These are phyloP conservation scores for Leccinum fuscescens DNA, from an alignment of 1,284 basidiomycete genomes.

Conservation along the genomic window DNA sequence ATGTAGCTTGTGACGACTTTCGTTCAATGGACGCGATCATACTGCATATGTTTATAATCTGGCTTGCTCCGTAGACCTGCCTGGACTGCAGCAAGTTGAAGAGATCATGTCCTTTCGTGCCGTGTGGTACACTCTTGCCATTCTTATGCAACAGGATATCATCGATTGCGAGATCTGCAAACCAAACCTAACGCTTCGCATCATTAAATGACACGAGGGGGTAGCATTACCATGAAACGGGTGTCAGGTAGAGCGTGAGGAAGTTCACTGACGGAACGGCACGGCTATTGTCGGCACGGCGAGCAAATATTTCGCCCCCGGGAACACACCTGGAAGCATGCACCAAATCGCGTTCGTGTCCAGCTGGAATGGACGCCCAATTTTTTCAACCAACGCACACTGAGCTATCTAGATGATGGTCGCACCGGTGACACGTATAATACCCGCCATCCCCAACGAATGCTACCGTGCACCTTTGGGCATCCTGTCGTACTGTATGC, in stretches of 20 bases:
- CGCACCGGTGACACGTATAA: neutral
- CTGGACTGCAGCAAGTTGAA: slow-evolving; percentile 83
- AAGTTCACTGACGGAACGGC: slow-evolving; percentile 55
- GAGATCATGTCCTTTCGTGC: slow-evolving; percentile 88
- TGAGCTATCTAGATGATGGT: neutral
- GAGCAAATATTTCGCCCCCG: slow-evolving; percentile 65
- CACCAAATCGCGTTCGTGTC: neutral
- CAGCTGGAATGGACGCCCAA: neutral
- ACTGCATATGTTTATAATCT: slow-evolving; percentile 76
- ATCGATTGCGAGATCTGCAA: slow-evolving; percentile 88
- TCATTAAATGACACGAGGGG: slow-evolving; percentile 86
- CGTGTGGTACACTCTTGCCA: slow-evolving; percentile 89
- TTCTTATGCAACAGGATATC: slow-evolving; percentile 86
- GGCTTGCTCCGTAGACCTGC: slow-evolving; percentile 74
- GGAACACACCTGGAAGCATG: neutral
- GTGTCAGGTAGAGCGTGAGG: slow-evolving; percentile 38
- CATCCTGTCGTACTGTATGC: neutral
- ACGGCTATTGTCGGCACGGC: slow-evolving; percentile 55
- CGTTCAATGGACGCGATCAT: slow-evolving; percentile 85
- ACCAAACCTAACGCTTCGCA: slow-evolving; percentile 84
- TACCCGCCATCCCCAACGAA: neutral
- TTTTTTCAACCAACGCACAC: neutral
- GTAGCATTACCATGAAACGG: too few species aligned
- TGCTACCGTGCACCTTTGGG: neutral
- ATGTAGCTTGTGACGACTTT: slow-evolving; percentile 84